Evolutionary conservation across 139 green algal species (phyloP).

Genomic region (Volvox reticuliferus): DNA sequence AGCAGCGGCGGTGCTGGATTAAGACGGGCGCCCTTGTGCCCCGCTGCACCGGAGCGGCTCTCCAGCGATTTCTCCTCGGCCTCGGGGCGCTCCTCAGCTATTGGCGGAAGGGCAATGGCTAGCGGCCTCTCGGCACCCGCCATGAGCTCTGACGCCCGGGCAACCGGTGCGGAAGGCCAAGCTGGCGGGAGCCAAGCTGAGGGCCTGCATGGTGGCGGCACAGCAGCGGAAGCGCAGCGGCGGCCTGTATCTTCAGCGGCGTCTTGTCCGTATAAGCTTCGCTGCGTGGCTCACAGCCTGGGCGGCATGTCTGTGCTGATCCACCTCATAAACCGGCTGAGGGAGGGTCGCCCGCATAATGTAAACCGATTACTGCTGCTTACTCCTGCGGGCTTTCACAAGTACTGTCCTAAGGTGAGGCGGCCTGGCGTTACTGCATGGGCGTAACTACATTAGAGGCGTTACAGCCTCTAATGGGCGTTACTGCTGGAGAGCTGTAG

Average conservation of each 20-base stretch:
- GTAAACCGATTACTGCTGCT: slow-evolving; percentile 83
- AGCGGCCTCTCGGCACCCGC: no score
- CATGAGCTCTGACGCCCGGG: no score
- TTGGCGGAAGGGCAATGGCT: neutral
- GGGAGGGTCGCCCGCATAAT: slow-evolving; percentile 63
- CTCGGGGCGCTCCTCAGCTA: neutral
- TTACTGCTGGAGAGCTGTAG: no score
- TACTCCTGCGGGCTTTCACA: slow-evolving; percentile 85
- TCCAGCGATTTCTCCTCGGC: neutral
- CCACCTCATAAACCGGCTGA: slow-evolving; percentile 63
- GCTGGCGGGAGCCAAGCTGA: neutral
- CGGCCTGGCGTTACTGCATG: no score
- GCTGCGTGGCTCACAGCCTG: slow-evolving; percentile 78
- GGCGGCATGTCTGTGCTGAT: slow-evolving; percentile 81
- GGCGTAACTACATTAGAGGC: no score
- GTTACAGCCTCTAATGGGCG: no score
- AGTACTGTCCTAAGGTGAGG: slow-evolving; percentile 54
- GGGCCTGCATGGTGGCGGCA: no score
- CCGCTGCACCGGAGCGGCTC: neutral
- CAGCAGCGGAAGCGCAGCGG: no score
- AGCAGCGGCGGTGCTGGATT: neutral
- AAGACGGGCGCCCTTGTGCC: neutral
- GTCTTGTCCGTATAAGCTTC: slow-evolving; percentile 74
- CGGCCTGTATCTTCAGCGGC: no score
- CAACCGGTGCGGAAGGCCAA: no score